These are phyloP conservation scores for Hyphopichia burtonii DNA, from an alignment of 1,139 yeast species.

Conservation along the genomic window DNA sequence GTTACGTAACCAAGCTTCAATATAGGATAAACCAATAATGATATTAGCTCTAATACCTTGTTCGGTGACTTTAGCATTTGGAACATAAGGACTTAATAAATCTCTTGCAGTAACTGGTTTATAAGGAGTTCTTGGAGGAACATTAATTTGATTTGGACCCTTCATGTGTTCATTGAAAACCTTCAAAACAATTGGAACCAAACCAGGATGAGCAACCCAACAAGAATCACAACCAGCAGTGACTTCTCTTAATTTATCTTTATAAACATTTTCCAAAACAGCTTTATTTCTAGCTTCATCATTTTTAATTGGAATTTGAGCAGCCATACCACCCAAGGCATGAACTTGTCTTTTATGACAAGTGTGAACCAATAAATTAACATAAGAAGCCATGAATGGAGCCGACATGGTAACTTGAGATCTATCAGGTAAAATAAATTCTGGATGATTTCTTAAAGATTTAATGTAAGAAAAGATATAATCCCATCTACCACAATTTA, in stretches of 20 bases:
- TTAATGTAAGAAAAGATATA: conserved; percentile 28
- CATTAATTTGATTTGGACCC: conserved; percentile 77
- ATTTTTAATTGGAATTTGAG: conserved; percentile 70
- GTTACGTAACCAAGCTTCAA: conserved; percentile 83
- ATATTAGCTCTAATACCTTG: conserved; percentile 71
- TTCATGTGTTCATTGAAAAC: conserved; percentile 82
- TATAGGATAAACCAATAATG: conserved; percentile 70
- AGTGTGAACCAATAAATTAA: conserved; percentile 24
- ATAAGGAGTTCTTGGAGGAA: conserved; percentile 50
- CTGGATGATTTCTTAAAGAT: conserved; percentile 22
- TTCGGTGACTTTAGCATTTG: conserved; percentile 66
- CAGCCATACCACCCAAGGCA: conserved; percentile 34
- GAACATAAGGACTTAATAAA: conserved; percentile 66
- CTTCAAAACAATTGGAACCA: conserved; percentile 71
- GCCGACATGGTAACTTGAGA: conserved; percentile 26
- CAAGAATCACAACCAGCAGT: conserved; percentile 77
- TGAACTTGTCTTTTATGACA: conserved; percentile 30
- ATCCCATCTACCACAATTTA: conserved; percentile 34
- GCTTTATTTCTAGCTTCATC: conserved; percentile 61
- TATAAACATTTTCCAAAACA: conserved; percentile 71
- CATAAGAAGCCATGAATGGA: conserved; percentile 27
- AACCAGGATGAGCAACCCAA: conserved; percentile 82
- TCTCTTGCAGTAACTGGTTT: conserved; percentile 61
- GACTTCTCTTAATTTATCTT: conserved; percentile 74
- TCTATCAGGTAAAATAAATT: conserved; percentile 25